Conservation (phyloP, 208 protist genomes). For the Crithidia mellificae region DNA sequence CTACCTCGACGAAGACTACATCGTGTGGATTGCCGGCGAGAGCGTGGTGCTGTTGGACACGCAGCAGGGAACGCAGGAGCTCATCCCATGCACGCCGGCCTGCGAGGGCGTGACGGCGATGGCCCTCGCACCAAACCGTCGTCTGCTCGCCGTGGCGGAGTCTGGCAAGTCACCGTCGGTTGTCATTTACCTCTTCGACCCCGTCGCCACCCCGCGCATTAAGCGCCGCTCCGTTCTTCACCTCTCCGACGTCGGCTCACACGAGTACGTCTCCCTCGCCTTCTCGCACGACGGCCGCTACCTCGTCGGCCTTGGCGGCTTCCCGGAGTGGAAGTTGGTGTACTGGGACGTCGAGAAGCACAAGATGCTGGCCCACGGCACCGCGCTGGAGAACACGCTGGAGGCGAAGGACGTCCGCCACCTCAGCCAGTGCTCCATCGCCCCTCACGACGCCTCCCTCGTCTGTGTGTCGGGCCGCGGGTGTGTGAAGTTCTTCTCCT, state of each 20-base stretch:
- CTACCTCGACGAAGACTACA: slow-evolving; percentile 93
- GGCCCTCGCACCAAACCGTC: slow-evolving; percentile 88
- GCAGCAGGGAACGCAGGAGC: slow-evolving; percentile 89
- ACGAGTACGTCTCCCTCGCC: slow-evolving; percentile 85
- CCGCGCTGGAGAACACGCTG: slow-evolving; percentile 53
- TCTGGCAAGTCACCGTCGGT: slow-evolving; percentile 76
- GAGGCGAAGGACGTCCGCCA: slow-evolving; percentile 46
- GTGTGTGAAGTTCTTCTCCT: slow-evolving; percentile 88
- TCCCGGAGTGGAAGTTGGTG: slow-evolving; percentile 93
- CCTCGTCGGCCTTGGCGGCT: slow-evolving; percentile 87
- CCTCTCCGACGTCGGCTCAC: slow-evolving; percentile 79
- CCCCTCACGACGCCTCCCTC: slow-evolving; percentile 80
- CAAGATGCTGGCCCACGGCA: slow-evolving; percentile 77
- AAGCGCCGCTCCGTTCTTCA: slow-evolving; percentile 85
- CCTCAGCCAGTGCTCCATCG: slow-evolving; percentile 92
- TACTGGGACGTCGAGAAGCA: slow-evolving; percentile 93
- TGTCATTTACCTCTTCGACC: slow-evolving; percentile 92
- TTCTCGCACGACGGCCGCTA: slow-evolving; percentile 92
- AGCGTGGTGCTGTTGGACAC: slow-evolving; percentile 93
- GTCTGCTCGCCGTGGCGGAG: slow-evolving; percentile 94
- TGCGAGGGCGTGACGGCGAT: slow-evolving; percentile 92
- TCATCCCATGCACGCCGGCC: slow-evolving; percentile 84
- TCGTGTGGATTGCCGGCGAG: slow-evolving; percentile 92
- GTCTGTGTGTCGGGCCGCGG: slow-evolving; percentile 93
- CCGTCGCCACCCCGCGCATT: slow-evolving; percentile 70